Percentiles rank a stretch among this genome's conserved stretches.
phyloP scores from a whole-genome alignment of 148 eudicot species.

The Chenopodium formosanum region DNA sequence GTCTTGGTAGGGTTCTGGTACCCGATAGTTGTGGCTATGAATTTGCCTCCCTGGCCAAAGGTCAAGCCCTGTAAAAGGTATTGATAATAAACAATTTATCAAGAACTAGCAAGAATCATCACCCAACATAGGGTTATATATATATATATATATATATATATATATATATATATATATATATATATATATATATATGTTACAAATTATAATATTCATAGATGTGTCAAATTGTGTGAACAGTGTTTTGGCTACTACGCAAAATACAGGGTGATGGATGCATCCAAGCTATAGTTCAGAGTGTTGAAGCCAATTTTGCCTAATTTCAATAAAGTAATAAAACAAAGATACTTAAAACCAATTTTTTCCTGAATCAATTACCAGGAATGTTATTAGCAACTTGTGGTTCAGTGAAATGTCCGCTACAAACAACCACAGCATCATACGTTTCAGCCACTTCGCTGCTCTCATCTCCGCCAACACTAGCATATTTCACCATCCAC shows the following conservation, averaged over 20 bases:
- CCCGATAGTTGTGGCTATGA: slow-evolving; percentile 90
- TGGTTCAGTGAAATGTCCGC: slow-evolving; percentile 82
- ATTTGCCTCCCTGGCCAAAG: slow-evolving; percentile 83
- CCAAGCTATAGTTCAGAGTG: no score
- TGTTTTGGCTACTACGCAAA: no score
- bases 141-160: no score
- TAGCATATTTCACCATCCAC: slow-evolving; percentile 50
- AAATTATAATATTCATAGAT: no score
- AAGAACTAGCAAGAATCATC: neutral
- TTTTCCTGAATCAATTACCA: slow-evolving; percentile 38
- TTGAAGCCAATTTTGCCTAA: no score
- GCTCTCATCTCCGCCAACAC: slow-evolving; percentile 17
- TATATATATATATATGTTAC: no score
- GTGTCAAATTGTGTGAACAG: neutral
- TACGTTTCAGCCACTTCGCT: slow-evolving; percentile 45
- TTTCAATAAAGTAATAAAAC: no score
- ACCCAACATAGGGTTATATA: neutral
- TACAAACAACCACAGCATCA: slow-evolving; percentile 87
- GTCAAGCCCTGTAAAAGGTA: slow-evolving; percentile 45
- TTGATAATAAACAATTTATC: neutral
- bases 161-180: no score
- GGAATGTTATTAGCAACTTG: slow-evolving; percentile 61
- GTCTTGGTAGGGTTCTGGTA: slow-evolving; percentile 62
- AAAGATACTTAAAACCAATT: no score
- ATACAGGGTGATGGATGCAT: no score